Conservation (phyloP, 2,329 filamentous ascomycete species). For the Rhinocladiella mackenziei region DNA sequence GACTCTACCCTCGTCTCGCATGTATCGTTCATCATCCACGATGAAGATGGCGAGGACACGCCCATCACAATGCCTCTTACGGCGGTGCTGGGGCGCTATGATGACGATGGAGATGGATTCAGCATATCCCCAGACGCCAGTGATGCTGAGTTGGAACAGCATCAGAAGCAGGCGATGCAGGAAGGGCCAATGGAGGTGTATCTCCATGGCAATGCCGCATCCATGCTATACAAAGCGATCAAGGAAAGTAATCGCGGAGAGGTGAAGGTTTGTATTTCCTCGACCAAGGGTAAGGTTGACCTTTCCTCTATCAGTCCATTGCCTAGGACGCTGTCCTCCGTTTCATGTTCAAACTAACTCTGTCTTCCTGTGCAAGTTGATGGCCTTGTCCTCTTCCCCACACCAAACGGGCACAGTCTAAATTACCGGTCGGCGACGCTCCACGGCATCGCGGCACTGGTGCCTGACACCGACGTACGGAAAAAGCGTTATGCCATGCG, state of each 20-base stretch:
- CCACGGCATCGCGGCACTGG: background rate
- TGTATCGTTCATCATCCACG: background rate
- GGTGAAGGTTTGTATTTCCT: conserved; percentile 1
- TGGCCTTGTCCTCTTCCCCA: conserved; percentile 1
- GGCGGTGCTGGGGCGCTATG: background rate
- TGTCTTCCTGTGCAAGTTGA: background rate
- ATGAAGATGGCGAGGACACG: background rate
- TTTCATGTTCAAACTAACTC: background rate
- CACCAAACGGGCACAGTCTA: conserved; percentile 2
- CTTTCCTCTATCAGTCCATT: background rate
- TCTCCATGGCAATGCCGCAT: background rate
- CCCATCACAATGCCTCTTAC: background rate
- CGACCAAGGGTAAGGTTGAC: conserved; percentile 1
- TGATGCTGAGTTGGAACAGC: background rate
- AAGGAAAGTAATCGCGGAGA: background rate
- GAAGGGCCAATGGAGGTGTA: conserved; percentile 1
- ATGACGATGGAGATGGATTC: background rate
- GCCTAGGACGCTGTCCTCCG: background rate
- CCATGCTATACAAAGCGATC: conserved; percentile 3
- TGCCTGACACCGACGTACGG: conserved; percentile 1
- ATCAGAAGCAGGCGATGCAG: background rate
- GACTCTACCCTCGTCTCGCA: conserved; percentile 2
- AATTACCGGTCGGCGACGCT: conserved; percentile 1
- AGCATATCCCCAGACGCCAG: background rate
- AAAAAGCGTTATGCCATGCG: conserved; percentile 3